phyloP scores from a whole-genome alignment of 2,329 filamentous ascomycete species.

The Ophiostoma sp. region DNA sequence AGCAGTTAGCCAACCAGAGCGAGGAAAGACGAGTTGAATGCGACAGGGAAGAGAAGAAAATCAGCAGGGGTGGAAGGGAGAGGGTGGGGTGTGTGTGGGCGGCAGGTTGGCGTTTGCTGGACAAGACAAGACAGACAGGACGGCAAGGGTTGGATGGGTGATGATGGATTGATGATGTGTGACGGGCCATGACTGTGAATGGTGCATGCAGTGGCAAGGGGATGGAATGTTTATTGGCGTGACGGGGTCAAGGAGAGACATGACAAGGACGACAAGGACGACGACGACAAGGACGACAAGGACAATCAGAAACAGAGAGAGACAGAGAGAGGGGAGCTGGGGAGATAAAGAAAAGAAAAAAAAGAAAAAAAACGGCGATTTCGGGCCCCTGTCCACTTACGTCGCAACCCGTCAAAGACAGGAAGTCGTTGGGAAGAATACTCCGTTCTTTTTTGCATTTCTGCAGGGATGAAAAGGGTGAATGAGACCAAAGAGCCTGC shows the following conservation, averaged over 20 bases:
- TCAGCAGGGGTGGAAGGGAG: background rate
- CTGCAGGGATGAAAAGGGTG: slow-evolving; percentile 1
- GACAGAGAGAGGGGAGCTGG: background rate
- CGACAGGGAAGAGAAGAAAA: slow-evolving; percentile 9
- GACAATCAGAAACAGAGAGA: background rate
- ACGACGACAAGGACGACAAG: background rate
- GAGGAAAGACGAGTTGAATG: background rate
- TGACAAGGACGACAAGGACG: background rate
- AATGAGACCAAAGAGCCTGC: background rate
- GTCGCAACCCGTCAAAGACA: slow-evolving; percentile 12
- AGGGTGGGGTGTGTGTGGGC: background rate
- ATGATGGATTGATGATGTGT: background rate
- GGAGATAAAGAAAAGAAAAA: background rate
- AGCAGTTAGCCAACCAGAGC: slow-evolving; percentile 13
- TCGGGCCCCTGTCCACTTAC: background rate
- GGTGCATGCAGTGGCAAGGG: slow-evolving; percentile 7
- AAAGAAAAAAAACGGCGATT: background rate
- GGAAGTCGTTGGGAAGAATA: background rate
- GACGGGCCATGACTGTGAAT: background rate
- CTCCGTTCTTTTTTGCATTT: background rate
- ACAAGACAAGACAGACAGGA: background rate
- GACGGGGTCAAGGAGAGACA: background rate
- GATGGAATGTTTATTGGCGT: slow-evolving; percentile 18
- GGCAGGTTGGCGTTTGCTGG: background rate
- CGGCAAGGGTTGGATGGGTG: background rate